Conservation (phyloP, 176 grass and related monocot genomes). For the Neostapfia colusana region DNA sequence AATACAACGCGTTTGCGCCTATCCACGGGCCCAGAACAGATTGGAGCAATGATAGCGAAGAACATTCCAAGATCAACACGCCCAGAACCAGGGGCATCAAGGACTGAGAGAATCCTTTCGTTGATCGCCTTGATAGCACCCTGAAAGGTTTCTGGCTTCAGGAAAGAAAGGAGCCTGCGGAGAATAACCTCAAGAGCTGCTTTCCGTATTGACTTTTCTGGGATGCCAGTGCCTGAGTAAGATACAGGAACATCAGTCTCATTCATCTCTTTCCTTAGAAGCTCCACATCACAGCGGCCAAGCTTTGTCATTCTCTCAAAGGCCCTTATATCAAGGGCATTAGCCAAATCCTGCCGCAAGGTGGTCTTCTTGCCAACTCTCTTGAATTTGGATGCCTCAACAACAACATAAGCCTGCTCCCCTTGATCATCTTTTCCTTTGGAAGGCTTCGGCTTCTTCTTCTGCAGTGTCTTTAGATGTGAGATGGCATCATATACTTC, state of each 20-base stretch:
- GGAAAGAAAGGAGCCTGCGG: constrained; percentile 76
- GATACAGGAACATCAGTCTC: constrained; percentile 93
- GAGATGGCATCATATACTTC: constrained; percentile 97
- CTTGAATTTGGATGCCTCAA: constrained; percentile 93
- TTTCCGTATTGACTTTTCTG: constrained; percentile 90
- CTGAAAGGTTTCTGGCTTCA: constrained; percentile 92
- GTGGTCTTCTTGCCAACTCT: constrained; percentile 70
- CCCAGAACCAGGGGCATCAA: constrained; percentile 82
- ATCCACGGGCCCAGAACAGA: constrained; percentile 73
- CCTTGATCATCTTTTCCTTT: constrained; percentile 57
- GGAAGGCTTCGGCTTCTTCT: constrained; percentile 65
- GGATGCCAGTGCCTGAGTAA: constrained; percentile 71
- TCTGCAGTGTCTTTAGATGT: constrained; percentile 90
- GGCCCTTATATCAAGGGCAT: constrained; percentile 93
- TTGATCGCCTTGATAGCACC: constrained; percentile 87
- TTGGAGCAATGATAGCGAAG: constrained; percentile 83
- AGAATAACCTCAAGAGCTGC: constrained; percentile 89
- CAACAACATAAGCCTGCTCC: constrained; percentile 65
- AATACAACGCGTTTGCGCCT: constrained; percentile 69
- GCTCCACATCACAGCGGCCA: constrained; percentile 62
- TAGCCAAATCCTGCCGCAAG: constrained; percentile 78
- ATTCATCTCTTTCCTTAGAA: constrained; percentile 86
- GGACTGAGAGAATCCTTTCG: constrained; percentile 77
- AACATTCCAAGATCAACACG: constrained; percentile 95
- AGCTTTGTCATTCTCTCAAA: constrained; percentile 82